Conservation (phyloP, 2,329 filamentous ascomycete species). For the Neonectria ditissima region DNA sequence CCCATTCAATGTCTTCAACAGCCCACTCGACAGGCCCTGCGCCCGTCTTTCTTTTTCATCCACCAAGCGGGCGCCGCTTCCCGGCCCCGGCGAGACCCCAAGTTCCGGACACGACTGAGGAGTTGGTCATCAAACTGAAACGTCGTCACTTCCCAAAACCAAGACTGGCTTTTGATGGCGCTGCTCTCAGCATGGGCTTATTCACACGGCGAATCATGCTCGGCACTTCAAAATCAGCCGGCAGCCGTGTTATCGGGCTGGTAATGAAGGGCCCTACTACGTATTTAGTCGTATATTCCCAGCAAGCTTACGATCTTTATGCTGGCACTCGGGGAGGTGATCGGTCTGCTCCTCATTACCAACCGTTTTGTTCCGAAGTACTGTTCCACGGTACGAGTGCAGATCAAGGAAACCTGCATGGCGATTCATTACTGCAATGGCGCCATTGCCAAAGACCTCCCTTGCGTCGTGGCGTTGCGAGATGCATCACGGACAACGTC, state of each 20-base stretch:
- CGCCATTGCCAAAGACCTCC: not conserved
- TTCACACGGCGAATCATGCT: not conserved
- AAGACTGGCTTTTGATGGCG: not conserved
- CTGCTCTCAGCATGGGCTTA: not conserved
- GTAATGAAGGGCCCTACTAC: no score
- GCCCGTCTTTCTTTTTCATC: conserved; percentile 11
- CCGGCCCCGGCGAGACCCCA: not conserved
- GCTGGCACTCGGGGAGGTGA: not conserved
- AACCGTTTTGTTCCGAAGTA: not conserved
- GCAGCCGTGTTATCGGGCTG: not conserved
- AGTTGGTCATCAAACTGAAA: conserved; percentile 15
- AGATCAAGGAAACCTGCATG: not conserved
- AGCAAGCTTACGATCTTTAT: not conserved
- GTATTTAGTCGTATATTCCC: not conserved
- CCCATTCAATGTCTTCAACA: conserved; percentile 30
- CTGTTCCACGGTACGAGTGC: not conserved
- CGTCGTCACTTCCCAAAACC: conserved; percentile 12
- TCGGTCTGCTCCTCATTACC: not conserved
- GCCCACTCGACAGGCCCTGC: conserved; percentile 25
- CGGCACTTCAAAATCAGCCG: not conserved
- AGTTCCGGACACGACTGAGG: not conserved
- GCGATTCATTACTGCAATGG: not conserved
- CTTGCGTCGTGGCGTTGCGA: not conserved
- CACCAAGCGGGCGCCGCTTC: not conserved
- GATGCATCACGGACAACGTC: not conserved